Evolutionary conservation across 1,284 basidiomycete genomes (phyloP), one percentile per base, ranked within the genome.

Genomic region (Rhodotorula sp.): DNA sequence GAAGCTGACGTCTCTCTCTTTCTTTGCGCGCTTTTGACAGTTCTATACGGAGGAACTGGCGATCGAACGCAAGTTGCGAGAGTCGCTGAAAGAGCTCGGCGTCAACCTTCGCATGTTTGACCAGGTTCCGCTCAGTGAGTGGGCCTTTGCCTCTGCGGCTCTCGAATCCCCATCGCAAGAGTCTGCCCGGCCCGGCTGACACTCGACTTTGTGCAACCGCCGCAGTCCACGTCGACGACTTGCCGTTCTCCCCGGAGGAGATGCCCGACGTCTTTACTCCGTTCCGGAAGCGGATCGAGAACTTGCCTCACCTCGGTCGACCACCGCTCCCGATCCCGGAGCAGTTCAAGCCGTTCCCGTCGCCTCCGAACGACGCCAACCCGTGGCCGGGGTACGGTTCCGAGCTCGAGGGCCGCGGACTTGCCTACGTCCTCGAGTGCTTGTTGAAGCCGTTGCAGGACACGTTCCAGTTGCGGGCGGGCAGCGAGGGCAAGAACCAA

Each of bases 231-330:
- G 79, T 80, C 5, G 75, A 79, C 18, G 83, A 84, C 54, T 79
- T 85, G 23, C 85, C 85, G 0, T 85, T 85, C 77, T 62, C 81
- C 5, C 74, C 81, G 46, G 76, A 69, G 12, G 72, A 83, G 31
- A 83, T 82, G 8, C 84, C 85, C 4, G 84, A 85, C 72, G 82
- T 85, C 51, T 86, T 84, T 67, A 85, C 85, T 0, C 80, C 80
- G 5, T 86, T 85, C 78, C 77, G 85, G 26, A 84, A 84, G 72
- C 79, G 80, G 52, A 82, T 85, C 48, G 85, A 86, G 70, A 81
- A 79, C 5, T 76, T 84, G 14, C 83, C 81, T 0, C 65, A 81
- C 10, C 80, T 85, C 77, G 74, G 75, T 43, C 74, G 78, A 20
- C 62, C 77, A 1, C 68, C 72, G 1, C 70, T 77, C 49, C 64